Evolutionary conservation across 2,329 filamentous ascomycete genomes (phyloP).

Genomic region (Aspergillus sp.): DNA sequence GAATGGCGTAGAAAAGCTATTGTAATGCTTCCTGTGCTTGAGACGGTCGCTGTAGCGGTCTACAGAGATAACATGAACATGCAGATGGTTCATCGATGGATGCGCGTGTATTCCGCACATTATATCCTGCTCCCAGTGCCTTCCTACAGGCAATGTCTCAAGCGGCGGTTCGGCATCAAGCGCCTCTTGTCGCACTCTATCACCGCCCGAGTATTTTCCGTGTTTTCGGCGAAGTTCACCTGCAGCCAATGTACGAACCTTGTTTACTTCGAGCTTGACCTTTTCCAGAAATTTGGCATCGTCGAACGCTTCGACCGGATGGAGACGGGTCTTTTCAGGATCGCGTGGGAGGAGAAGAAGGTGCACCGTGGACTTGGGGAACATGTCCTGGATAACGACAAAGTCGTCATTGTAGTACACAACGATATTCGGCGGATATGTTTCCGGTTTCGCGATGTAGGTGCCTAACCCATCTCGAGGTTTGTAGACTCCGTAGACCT

Average conservation of each 20-base stretch:
- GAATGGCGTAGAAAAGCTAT: slow-evolving; percentile 85
- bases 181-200: slow-evolving; percentile 63
- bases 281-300: slow-evolving; percentile 66
- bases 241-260: slow-evolving; percentile 66
- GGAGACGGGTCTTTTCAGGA: slow-evolving; percentile 56
- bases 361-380: slow-evolving; percentile 82
- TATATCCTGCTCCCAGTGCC: slow-evolving; percentile 77
- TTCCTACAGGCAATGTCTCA: slow-evolving; percentile 64
- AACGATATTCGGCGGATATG: slow-evolving; percentile 59
- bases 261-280: slow-evolving; percentile 61
- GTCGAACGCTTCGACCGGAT: slow-evolving; percentile 77
- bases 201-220: slow-evolving; percentile 62
- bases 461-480: slow-evolving; percentile 62
- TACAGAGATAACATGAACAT: slow-evolving; percentile 80
- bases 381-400: slow-evolving; percentile 78
- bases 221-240: slow-evolving; percentile 71
- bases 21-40: slow-evolving; percentile 85
- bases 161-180: slow-evolving; percentile 56
- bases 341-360: slow-evolving; percentile 83
- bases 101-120: slow-evolving; percentile 78
- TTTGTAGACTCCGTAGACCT: slow-evolving; percentile 27
- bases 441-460: slow-evolving; percentile 65
- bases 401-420: slow-evolving; percentile 68
- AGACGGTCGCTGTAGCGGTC: slow-evolving; percentile 73
- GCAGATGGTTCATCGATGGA: slow-evolving; percentile 89